These are phyloP conservation scores for Rubia balearica DNA, from an alignment of 305 asterid species.

Conservation along the genomic window DNA sequence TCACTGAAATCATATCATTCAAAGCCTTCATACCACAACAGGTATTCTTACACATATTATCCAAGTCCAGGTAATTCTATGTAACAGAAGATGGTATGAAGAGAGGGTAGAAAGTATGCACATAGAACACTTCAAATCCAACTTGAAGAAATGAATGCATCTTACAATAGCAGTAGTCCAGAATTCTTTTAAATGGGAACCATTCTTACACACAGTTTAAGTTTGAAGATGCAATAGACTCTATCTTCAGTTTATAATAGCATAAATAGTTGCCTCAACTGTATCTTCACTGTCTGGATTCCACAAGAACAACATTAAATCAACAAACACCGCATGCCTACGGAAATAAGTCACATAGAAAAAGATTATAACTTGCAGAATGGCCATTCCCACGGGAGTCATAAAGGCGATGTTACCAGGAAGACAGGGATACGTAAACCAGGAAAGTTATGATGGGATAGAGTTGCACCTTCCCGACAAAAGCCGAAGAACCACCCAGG, in stretches of 20 bases:
- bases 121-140: background rate
- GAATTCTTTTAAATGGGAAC: background rate
- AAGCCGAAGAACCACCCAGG: constrained; percentile 90
- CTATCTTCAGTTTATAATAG: background rate
- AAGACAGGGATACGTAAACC: background rate
- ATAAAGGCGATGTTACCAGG: background rate
- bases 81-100: background rate
- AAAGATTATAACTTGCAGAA: background rate
- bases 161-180: background rate
- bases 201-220: background rate
- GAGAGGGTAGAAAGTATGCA: background rate
- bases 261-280: constrained; percentile 1
- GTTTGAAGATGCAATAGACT: background rate
- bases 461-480: constrained; percentile 69
- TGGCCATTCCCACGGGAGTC: background rate
- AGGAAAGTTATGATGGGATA: constrained; percentile 9
- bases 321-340: background rate
- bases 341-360: background rate
- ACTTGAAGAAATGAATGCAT: background rate
- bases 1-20: constrained; percentile 12
- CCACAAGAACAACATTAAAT: background rate
- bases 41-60: too few relatives aligned
- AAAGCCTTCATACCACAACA: constrained; percentile 9
- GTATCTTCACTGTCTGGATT: background rate
- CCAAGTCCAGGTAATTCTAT: background rate